phyloP scores from a whole-genome alignment of 768 basidiomycete genomes.

The Leucogyrophana mollusca region DNA sequence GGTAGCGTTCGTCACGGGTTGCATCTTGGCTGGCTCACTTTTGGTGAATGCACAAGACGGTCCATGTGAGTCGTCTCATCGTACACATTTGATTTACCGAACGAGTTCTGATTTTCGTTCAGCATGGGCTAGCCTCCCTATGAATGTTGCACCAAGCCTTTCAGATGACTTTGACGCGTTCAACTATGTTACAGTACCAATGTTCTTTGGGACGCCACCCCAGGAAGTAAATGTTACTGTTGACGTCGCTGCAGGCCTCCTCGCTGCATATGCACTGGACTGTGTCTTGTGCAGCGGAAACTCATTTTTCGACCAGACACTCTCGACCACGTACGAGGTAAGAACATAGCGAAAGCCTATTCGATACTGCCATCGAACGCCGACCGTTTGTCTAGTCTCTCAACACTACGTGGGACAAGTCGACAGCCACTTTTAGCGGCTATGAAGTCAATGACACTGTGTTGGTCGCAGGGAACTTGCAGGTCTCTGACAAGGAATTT shows the following conservation, averaged over 20 bases:
- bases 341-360: slow-evolving; percentile 2
- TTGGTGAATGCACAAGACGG: too few relatives aligned
- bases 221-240: slow-evolving; percentile 26
- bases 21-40: too few relatives aligned
- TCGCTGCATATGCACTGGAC: slow-evolving; percentile 18
- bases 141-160: slow-evolving; percentile 18
- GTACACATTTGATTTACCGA: too few relatives aligned
- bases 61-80: too few relatives aligned
- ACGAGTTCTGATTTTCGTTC: background rate
- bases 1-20: too few relatives aligned
- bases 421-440: slow-evolving; percentile 16
- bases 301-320: slow-evolving; percentile 15
- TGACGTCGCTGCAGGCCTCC: slow-evolving; percentile 7
- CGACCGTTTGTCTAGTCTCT: slow-evolving; percentile 13
- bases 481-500: slow-evolving; percentile 11
- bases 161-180: slow-evolving; percentile 2
- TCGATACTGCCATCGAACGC: background rate
- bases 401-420: slow-evolving; percentile 10
- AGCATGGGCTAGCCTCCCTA: slow-evolving; percentile 26
- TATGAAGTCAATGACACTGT: slow-evolving; percentile 17
- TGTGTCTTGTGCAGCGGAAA: slow-evolving; percentile 25
- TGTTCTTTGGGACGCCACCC: slow-evolving; percentile 24
- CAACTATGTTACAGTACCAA: slow-evolving; percentile 15
- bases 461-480: slow-evolving; percentile 18
- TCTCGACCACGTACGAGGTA: slow-evolving; percentile 26